A percentile compares a stretch with the other conserved stretches of the same genome.
Evolutionary conservation across 169 alveolate genomes (phyloP).

Genomic region (Cryptosporidium tyzzeri): DNA sequence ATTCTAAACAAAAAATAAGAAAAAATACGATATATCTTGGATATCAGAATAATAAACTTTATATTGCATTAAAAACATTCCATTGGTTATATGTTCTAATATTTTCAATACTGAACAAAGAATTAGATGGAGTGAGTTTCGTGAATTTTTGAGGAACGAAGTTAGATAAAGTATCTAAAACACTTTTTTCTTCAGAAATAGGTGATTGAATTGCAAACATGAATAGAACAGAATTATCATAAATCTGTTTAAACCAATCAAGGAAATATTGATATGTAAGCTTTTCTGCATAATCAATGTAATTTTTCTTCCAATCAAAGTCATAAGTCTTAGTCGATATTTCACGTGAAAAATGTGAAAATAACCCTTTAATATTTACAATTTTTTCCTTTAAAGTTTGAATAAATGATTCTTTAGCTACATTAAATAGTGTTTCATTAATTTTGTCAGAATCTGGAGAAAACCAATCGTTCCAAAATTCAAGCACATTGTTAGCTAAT

Average conservation of each 20-base stretch:
- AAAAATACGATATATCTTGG: neutral
- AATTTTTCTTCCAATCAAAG: neutral
- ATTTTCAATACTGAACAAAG: neutral
- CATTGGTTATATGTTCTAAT: conserved; percentile 35
- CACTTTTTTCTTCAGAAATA: neutral
- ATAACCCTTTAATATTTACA: neutral
- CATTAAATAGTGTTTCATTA: neutral
- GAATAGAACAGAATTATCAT: neutral
- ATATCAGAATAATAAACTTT: neutral
- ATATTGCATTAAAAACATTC: neutral
- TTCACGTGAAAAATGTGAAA: neutral
- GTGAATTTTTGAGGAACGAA: conserved; percentile 22
- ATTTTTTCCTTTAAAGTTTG: neutral
- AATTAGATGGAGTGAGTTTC: neutral
- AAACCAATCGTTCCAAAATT: conserved; percentile 39
- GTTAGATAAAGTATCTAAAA: neutral
- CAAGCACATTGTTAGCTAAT: conserved; percentile 12
- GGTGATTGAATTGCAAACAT: conserved; percentile 36
- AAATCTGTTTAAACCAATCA: conserved; percentile 18
- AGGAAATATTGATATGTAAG: conserved; percentile 17
- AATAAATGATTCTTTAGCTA: conserved; percentile 1
- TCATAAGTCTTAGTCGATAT: conserved; percentile 2
- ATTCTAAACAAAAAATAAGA: no score
- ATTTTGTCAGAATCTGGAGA: neutral
- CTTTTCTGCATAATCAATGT: neutral